Base-by-base conservation (phyloP, 2,329 filamentous ascomycete genomes). In the Penicillium sp. region DNA sequence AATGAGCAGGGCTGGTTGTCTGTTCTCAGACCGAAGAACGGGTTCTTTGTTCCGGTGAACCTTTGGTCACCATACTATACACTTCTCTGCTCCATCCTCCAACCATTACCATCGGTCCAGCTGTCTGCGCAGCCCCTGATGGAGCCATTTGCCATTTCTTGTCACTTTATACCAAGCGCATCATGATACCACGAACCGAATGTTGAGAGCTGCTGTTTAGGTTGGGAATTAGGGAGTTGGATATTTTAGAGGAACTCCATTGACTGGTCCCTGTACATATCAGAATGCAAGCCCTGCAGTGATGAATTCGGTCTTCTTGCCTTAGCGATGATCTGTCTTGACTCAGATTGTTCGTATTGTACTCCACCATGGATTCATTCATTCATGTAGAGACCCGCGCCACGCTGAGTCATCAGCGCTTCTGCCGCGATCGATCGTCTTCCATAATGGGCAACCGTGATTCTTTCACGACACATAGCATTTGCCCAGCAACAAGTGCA, bases 371-470 rank as follows among this genome's bases (percentile, higher is more conserved):
- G n/a, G n/a, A n/a, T n/a, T n/a, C n/a, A n/a, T 27, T 27, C 5
- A 27, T n/a, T 27, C n/a, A n/a, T n/a, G n/a, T n/a, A n/a, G n/a
- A n/a, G 11, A 27, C 11, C 6, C 11, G 13, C n/a, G 23, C 20
- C 19, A 5, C 14, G 55, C 56, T 62, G 50, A 57, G 41, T 58
- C 51, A 58, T 44, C 43, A 19, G 30, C 16, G 11, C 26, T 66
- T 66, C 63, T 48, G 56, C 51, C 57, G 57, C 52, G 50, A 57
- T 66, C 63, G 50, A 65, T 55, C 39, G 29, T 42, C 45, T 66
- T 66, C 63, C 52, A 63, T 56, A 36, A 25, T 47, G 18, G 25
- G 30, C 15, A 23, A 23, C 16, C 6, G 30, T 33, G 30, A 20
- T 10, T 25, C 23, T 40, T n/a, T n/a, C n/a, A 4, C 11, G 25